phyloP scores from a whole-genome alignment of 2,329 filamentous ascomycete genomes.

The Fusarium nurragi region DNA sequence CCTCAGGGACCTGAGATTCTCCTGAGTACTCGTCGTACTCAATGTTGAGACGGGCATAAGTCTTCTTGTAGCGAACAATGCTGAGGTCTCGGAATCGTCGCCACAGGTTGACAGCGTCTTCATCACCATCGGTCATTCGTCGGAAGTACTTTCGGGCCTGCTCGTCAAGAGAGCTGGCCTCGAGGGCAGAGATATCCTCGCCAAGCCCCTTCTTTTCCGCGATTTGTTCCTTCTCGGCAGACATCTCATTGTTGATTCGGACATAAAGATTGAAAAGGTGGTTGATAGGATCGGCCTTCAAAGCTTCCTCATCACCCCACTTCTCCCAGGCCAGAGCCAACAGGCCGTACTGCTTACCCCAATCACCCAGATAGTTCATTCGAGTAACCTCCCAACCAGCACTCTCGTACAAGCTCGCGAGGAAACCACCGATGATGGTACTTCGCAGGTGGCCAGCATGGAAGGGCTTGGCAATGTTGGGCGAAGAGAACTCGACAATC shows the following conservation, averaged over 20 bases:
- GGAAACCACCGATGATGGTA: slow-evolving; percentile 82
- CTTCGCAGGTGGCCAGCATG: slow-evolving; percentile 80
- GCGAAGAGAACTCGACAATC: slow-evolving; percentile 84
- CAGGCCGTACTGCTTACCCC: slow-evolving; percentile 46
- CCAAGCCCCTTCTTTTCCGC: slow-evolving; percentile 65
- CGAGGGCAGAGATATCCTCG: slow-evolving; percentile 58
- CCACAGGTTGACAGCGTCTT: slow-evolving; percentile 69
- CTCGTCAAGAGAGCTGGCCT: slow-evolving; percentile 72
- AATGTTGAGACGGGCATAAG: slow-evolving; percentile 76
- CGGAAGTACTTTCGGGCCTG: slow-evolving; percentile 78
- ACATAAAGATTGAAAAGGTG: slow-evolving; percentile 87
- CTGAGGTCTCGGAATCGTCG: slow-evolving; percentile 72
- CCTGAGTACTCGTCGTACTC: slow-evolving; percentile 76
- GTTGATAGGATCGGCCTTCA: slow-evolving; percentile 79
- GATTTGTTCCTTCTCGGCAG: slow-evolving; percentile 72
- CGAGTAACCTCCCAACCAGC: slow-evolving; percentile 78
- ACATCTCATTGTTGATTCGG: slow-evolving; percentile 74
- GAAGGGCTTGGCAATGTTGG: slow-evolving; percentile 88
- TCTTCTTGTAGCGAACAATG: slow-evolving; percentile 72
- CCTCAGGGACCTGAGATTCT: slow-evolving; percentile 76
- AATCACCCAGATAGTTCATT: slow-evolving; percentile 65
- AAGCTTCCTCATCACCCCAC: slow-evolving; percentile 77
- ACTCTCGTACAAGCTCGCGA: slow-evolving; percentile 75
- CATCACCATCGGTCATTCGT: slow-evolving; percentile 74
- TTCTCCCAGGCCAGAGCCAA: slow-evolving; percentile 75